phyloP scores from a whole-genome alignment of 805 yeast species.

The Metschnikowia sp. region DNA sequence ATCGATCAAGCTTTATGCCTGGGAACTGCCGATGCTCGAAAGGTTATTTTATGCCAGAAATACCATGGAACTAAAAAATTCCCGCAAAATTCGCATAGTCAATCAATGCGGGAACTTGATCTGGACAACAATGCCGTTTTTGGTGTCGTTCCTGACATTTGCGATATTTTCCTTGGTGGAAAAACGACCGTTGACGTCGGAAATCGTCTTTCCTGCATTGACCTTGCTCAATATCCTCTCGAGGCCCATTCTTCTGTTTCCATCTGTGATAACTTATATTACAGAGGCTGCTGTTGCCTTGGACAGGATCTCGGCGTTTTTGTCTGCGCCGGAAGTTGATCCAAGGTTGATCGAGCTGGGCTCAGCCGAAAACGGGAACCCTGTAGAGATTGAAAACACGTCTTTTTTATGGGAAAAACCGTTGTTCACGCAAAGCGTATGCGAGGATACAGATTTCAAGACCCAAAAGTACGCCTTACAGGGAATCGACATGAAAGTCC shows the following conservation, averaged over 20 bases:
- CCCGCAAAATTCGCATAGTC: conserved; percentile 23
- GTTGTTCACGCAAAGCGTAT: not conserved
- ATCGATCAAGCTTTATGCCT: conserved; percentile 25
- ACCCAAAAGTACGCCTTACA: conserved; percentile 26
- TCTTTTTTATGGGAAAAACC: conserved; percentile 17
- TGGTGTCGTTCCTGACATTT: conserved; percentile 62
- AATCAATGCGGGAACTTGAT: conserved; percentile 47
- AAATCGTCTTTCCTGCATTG: conserved; percentile 66
- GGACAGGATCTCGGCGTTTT: conserved; percentile 48
- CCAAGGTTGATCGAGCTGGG: conserved; percentile 7
- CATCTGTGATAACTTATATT: conserved; percentile 51
- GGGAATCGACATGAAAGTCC: conserved; percentile 6
- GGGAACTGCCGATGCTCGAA: conserved; percentile 26
- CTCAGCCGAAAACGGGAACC: not conserved
- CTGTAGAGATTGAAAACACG: conserved; percentile 7
- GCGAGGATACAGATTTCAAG: conserved; percentile 11
- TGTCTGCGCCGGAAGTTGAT: conserved; percentile 26
- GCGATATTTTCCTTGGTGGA: conserved; percentile 47
- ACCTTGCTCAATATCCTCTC: conserved; percentile 57
- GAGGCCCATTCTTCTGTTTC: conserved; percentile 58
- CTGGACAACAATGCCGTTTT: conserved; percentile 63
- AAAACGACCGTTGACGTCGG: conserved; percentile 55
- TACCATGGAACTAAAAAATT: conserved; percentile 18
- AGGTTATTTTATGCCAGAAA: conserved; percentile 21
- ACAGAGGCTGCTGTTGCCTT: conserved; percentile 61